A percentile compares a stretch with the other conserved stretches of the same genome.
phyloP scores from a whole-genome alignment of 2,329 filamentous ascomycete genomes.

The Monilinia aucupariae region DNA sequence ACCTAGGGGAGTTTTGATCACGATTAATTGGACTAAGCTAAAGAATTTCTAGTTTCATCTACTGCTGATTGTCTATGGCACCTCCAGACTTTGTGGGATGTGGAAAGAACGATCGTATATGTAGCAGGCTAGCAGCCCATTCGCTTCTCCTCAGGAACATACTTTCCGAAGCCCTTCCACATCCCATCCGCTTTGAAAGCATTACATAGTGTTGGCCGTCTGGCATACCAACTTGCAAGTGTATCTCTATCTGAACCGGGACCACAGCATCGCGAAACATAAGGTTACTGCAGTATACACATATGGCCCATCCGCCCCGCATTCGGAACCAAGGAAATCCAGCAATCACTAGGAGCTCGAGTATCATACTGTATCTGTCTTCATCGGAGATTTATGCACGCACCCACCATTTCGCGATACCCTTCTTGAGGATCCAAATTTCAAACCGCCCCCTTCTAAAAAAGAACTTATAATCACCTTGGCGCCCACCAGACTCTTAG shows the following conservation, averaged over 20 bases:
- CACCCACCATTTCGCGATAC: constrained; percentile 1
- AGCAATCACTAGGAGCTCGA: neutral
- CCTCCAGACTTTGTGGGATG: neutral
- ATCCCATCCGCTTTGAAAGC: neutral
- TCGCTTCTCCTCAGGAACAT: neutral
- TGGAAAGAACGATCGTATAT: neutral
- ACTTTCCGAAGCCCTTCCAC: neutral
- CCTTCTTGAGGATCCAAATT: neutral
- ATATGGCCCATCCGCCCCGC: constrained; percentile 1
- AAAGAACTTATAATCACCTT: neutral
- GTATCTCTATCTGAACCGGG: neutral
- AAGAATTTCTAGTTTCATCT: neutral
- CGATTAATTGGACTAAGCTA: neutral
- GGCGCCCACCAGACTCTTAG: neutral
- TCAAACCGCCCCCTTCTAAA: neutral
- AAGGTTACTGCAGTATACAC: neutral
- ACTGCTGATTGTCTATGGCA: neutral
- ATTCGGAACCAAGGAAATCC: constrained; percentile 1
- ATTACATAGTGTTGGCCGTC: neutral
- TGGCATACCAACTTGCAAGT: neutral
- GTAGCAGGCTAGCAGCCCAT: neutral
- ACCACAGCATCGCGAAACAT: neutral
- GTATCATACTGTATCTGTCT: constrained; percentile 1
- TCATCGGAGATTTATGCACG: neutral
- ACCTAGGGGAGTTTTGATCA: too few species aligned